Base-by-base conservation (phyloP, 139 green algal genomes). In the Zygnema cylindricum region DNA sequence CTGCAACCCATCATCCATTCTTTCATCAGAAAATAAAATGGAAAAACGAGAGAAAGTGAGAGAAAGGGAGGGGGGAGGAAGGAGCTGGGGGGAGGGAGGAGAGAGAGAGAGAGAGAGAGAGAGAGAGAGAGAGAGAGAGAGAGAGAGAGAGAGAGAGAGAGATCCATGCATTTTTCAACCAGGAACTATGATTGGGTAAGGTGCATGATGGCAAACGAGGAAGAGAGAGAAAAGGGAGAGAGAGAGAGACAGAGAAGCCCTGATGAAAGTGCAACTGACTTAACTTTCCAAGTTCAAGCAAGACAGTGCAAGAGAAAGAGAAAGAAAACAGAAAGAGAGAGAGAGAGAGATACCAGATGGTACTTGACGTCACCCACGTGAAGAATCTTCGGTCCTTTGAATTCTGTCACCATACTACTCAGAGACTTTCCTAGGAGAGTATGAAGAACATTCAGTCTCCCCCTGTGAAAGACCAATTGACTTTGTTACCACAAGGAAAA, bases 401-500 rank as follows among this genome's bases (percentile, higher is more conserved):
- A 99, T 95, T 99, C 97, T 43, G 76, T 92, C 86, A 98, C 97
- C 92, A 99, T 98, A 91, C 96, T 94, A 55, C 92, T 90, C 93
- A 99, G 95, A 22, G 97, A 97, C 94, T 99, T 99, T 77, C 96
- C 94, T 90, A 99, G 96, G 73, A 99, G 95, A 81, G 98, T 98
- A 55, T 94, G 96, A 89, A 99, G 95, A 86, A 99, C 94, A 82
- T 99, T 99, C 32, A 99, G 94, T 1, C 97, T 94, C 2, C 97
- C 96, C n/a, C 87, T 92, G 83, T 75, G 23, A 54, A 32, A 79
- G 79, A 85, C 43, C 76, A 25, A 25, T 30, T 73, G 25, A n/a
- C 57, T 73, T 73, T 25, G 57, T n/a, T 30, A 73, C 30, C 30
- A 30, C 30, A 73, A 30, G 57, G 30, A 73, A 30, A 30, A 30